Conservation (phyloP, 345 rosid genomes). For the Corchorus olitorius region DNA sequence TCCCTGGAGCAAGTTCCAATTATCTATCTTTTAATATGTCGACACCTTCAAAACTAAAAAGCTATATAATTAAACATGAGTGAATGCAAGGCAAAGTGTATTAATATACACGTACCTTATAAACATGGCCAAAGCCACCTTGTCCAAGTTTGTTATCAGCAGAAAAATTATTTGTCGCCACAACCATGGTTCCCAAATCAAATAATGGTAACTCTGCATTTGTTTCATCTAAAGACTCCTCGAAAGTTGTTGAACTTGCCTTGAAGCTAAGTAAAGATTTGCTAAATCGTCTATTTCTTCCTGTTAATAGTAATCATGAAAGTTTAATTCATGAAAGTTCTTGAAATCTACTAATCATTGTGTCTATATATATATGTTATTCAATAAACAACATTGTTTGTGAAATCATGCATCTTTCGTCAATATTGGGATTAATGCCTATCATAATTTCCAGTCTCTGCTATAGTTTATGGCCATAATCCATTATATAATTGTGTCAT, state of each 20-base stretch:
- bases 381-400: too few species aligned
- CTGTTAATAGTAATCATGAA: constrained; percentile 22
- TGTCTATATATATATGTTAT: too few species aligned
- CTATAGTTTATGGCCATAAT: too few species aligned
- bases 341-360: too few species aligned
- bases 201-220: constrained; percentile 46
- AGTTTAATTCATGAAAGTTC: too few species aligned
- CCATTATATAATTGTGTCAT: too few species aligned
- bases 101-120: constrained; percentile 38
- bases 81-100: not conserved
- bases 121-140: constrained; percentile 72
- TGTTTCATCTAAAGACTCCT: constrained; percentile 27
- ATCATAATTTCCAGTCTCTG: too few species aligned
- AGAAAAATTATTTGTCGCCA: constrained; percentile 53
- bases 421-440: too few species aligned
- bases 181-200: constrained; percentile 41
- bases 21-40: too few species aligned
- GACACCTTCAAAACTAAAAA: too few species aligned
- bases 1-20: too few species aligned
- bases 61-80: not conserved
- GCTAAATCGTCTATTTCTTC: constrained; percentile 6
- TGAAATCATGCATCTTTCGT: too few species aligned
- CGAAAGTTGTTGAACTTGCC: constrained; percentile 25
- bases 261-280: constrained; percentile 15
- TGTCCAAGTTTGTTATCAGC: constrained; percentile 55